Conservation (phyloP, 2,329 filamentous ascomycete genomes). For the Fusarium sp. region DNA sequence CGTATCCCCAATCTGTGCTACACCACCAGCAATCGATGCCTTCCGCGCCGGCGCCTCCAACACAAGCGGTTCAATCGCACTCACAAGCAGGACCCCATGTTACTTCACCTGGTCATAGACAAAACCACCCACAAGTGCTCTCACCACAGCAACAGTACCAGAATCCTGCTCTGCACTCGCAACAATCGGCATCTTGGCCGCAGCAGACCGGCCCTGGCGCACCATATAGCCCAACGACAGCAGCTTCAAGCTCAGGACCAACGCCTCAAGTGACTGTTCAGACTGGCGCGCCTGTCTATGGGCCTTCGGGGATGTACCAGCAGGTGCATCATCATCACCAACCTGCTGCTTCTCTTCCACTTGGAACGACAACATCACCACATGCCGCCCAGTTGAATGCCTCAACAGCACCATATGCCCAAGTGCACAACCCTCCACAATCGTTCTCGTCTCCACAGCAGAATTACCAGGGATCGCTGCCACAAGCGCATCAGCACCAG, state of each 20-base stretch:
- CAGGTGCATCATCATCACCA: conserved; percentile 5
- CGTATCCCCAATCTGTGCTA: conserved; percentile 10
- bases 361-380: not conserved
- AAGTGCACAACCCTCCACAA: not conserved
- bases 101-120: not conserved
- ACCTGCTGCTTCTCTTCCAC: not conserved
- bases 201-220: not conserved
- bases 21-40: conserved; percentile 6
- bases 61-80: not conserved
- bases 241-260: not conserved
- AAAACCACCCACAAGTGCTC: not conserved
- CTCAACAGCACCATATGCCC: accelerated
- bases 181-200: not conserved
- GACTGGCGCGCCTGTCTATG: not conserved
- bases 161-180: not conserved
- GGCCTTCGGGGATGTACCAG: not conserved
- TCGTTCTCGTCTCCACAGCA: not conserved
- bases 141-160: conserved; percentile 10
- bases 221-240: not conserved
- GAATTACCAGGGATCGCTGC: not conserved
- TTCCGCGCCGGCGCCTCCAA: not conserved
- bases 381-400: not conserved
- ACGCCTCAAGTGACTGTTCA: not conserved
- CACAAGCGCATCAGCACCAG: not conserved
- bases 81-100: not conserved